These are phyloP conservation scores for Aspergillus transmontanensis DNA, from an alignment of 2,329 filamentous ascomycete species.

Conservation along the genomic window DNA sequence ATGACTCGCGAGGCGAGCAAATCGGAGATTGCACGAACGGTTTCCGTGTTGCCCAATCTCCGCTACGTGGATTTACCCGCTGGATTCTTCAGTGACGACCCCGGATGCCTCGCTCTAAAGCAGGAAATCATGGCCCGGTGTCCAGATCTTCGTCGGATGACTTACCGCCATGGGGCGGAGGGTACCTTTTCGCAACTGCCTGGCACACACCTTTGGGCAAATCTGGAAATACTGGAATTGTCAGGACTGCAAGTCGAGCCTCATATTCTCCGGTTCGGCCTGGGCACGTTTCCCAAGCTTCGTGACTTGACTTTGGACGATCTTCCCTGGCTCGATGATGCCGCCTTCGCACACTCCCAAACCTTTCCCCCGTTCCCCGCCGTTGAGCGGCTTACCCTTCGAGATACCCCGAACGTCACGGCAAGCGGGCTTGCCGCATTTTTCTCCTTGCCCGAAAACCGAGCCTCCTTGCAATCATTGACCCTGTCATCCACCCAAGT, in stretches of 20 bases:
- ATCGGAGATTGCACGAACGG: constrained; percentile 78
- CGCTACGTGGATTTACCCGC: constrained; percentile 89
- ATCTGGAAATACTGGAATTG: constrained; percentile 46
- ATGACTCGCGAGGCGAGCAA: constrained; percentile 91
- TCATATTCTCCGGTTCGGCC: constrained; percentile 63
- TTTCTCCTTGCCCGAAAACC: constrained; percentile 63
- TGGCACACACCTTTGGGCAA: constrained; percentile 51
- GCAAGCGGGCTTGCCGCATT: constrained; percentile 70
- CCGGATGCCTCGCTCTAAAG: constrained; percentile 71
- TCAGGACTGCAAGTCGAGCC: constrained; percentile 41
- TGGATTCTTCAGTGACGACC: constrained; percentile 81
- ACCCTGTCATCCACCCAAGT: constrained; percentile 74
- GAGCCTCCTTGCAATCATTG: constrained; percentile 65
- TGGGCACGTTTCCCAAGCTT: constrained; percentile 68
- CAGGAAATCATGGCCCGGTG: constrained; percentile 84
- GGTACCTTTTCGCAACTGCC: constrained; percentile 72
- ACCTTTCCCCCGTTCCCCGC: constrained; percentile 73
- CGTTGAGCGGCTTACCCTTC: constrained; percentile 71
- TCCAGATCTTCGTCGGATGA: constrained; percentile 85
- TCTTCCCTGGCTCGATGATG: constrained; percentile 71
- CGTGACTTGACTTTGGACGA: constrained; percentile 74
- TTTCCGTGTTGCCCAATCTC: constrained; percentile 81
- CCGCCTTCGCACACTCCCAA: constrained; percentile 69
- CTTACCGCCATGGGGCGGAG: constrained; percentile 77
- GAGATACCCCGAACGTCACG: constrained; percentile 72